phyloP scores from a whole-genome alignment of 805 yeast genomes.

The Kregervanrija delftensis region DNA sequence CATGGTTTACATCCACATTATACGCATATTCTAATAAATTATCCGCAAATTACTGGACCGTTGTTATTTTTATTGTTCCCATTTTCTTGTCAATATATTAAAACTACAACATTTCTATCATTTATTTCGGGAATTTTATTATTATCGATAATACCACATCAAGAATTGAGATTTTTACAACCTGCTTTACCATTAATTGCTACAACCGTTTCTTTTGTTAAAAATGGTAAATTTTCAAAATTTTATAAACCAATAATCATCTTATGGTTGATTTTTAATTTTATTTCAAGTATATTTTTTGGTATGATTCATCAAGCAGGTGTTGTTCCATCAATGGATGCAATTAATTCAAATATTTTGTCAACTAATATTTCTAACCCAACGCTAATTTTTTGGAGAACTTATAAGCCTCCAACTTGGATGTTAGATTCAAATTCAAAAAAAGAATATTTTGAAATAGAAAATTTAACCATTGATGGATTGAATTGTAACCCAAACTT shows the following conservation, averaged over 20 bases:
- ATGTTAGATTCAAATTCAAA: slow-evolving; percentile 23
- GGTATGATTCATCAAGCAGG: slow-evolving; percentile 92
- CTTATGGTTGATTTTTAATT: slow-evolving; percentile 62
- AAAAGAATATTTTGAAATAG: too few species aligned
- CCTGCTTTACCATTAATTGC: slow-evolving; percentile 72
- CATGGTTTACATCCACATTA: slow-evolving; percentile 84
- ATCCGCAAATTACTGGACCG: slow-evolving; percentile 85
- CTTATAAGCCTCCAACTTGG: slow-evolving; percentile 93
- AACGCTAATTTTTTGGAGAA: slow-evolving; percentile 81
- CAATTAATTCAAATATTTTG: slow-evolving; percentile 21
- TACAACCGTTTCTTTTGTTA: slow-evolving; percentile 35
- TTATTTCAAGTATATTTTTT: slow-evolving; percentile 52
- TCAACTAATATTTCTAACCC: slow-evolving; percentile 17
- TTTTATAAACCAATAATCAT: slow-evolving; percentile 23
- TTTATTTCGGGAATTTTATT: slow-evolving; percentile 53
- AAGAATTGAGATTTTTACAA: slow-evolving; percentile 80
- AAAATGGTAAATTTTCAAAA: neutral
- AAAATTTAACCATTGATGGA: too few species aligned
- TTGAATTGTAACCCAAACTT: too few species aligned
- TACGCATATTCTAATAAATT: slow-evolving; percentile 66
- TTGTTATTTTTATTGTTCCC: slow-evolving; percentile 40
- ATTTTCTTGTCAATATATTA: slow-evolving; percentile 33
- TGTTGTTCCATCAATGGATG: slow-evolving; percentile 56
- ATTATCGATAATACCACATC: slow-evolving; percentile 80
- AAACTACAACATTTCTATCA: slow-evolving; percentile 52